These are phyloP conservation scores for Penicillium verrucosum DNA, from an alignment of 2,329 filamentous ascomycete species.

Conservation along the genomic window DNA sequence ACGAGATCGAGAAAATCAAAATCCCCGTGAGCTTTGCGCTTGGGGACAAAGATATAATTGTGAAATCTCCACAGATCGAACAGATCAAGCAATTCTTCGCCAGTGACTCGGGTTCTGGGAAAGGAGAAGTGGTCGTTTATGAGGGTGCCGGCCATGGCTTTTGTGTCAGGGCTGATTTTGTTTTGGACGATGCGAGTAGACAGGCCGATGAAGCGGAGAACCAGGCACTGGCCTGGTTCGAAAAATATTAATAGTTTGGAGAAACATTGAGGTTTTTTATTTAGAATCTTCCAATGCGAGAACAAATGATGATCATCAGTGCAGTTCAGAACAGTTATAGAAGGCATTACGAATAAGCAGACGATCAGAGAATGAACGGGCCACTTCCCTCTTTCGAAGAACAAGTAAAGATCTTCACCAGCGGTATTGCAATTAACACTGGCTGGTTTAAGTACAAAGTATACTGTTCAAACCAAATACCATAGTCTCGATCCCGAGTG, in stretches of 20 bases:
- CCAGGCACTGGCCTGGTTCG: slow-evolving; percentile 23
- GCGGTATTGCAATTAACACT: too few relatives aligned
- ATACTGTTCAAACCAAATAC: too few relatives aligned
- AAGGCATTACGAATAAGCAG: too few relatives aligned
- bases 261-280: background rate
- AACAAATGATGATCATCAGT: too few relatives aligned
- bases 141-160: slow-evolving; percentile 28
- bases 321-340: too few relatives aligned
- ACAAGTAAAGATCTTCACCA: too few relatives aligned
- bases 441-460: too few relatives aligned
- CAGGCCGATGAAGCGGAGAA: slow-evolving; percentile 28
- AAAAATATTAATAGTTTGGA: background rate
- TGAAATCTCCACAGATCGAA: background rate
- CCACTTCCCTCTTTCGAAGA: too few relatives aligned
- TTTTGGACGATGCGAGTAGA: slow-evolving; percentile 19
- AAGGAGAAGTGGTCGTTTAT: slow-evolving; percentile 40
- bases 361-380: too few relatives aligned
- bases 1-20: background rate
- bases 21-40: slow-evolving; percentile 2
- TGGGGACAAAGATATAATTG: background rate
- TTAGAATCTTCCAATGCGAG: too few relatives aligned
- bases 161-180: slow-evolving; percentile 26
- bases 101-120: slow-evolving; percentile 28
- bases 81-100: background rate
- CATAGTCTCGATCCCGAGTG: too few relatives aligned